phyloP scores from a whole-genome alignment of 2,329 filamentous ascomycete species.

The Alternaria ventricosa region DNA sequence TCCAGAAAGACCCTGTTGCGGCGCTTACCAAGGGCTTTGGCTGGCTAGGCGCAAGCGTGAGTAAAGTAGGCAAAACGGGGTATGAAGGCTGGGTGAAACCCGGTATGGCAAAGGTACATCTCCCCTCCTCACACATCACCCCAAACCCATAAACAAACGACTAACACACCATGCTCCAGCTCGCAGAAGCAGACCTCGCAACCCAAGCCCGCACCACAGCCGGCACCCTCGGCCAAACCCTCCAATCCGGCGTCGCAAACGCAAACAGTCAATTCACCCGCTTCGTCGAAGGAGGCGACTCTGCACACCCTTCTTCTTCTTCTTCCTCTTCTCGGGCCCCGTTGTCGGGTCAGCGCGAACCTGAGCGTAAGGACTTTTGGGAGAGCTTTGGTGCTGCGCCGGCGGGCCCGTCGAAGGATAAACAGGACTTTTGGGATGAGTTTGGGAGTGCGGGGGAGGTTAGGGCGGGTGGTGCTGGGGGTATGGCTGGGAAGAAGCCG shows the following conservation, averaged over 20 bases:
- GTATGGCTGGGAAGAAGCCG: conserved; percentile 45
- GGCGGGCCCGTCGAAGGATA: conserved; percentile 53
- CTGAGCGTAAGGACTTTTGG: conserved; percentile 67
- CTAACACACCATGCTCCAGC: conserved; percentile 54
- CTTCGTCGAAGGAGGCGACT: conserved; percentile 83
- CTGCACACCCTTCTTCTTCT: conserved; percentile 8
- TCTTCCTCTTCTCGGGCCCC: conserved; percentile 6
- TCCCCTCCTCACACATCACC: background rate
- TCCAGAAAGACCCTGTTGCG: conserved; percentile 88
- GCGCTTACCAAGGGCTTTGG: conserved; percentile 92
- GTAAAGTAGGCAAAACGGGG: conserved; percentile 87
- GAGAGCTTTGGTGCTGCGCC: conserved; percentile 73
- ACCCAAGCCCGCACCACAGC: conserved; percentile 66
- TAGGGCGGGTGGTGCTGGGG: conserved; percentile 16
- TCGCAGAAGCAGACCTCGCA: conserved; percentile 70
- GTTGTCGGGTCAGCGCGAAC: conserved; percentile 52
- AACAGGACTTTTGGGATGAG: conserved; percentile 62
- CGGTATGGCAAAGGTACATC: conserved; percentile 80
- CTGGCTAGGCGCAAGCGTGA: conserved; percentile 88
- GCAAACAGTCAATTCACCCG: conserved; percentile 82
- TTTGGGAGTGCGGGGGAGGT: conserved; percentile 48
- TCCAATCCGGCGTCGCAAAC: conserved; percentile 69
- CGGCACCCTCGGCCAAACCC: conserved; percentile 64
- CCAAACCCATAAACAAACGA: background rate
- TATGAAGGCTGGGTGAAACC: conserved; percentile 93